Evolutionary conservation across 441 rosid species (phyloP), one percentile per base, ranked within the genome.

Genomic region (Adansonia gregorii): DNA sequence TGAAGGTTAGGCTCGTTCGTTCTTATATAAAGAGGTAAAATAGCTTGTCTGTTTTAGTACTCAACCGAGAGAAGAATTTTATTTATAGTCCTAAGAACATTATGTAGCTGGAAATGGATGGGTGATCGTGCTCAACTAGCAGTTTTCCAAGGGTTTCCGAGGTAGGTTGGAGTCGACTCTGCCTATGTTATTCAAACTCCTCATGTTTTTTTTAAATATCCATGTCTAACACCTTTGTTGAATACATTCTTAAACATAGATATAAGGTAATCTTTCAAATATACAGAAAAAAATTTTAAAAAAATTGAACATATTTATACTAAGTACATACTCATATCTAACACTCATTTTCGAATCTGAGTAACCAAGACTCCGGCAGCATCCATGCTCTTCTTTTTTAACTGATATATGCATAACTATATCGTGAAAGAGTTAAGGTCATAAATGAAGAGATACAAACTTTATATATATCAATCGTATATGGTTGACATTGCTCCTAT

Each of bases 21-120:
- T 65, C 12, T 65, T 65, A 8, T 7, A 7, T n/a, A 61, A 11
- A 35, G 49, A 65, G 69, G 69, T 65, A 65, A 65, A 65, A 39
- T 39, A 35, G 41, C 41, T 27, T 31, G 2, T 35, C 46, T 14
- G 2, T 31, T 22, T 15, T 15, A 63, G 46, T 31, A 14, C 67
- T 63, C 19, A 63, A 63, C 17, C 67, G 14, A 14, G 0, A 15
- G 45, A 35, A 14, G 45, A 27, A 2, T 31, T 2, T 31, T 61
- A 1, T 3, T 63, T 14, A 7, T 12, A 12, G 8, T 63, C 8
- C 67, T 12, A 14, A 4, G n/a, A 60, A 11, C n/a, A 60, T 60
- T 60, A 58, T 8, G 12, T 58, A 19, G 60, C n/a, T 55, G 22
- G 60, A 17, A n/a, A 55, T 55, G 60, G 65, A 24, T 20, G 39